A percentile compares a stretch with the other conserved stretches of the same genome.
These are phyloP conservation scores for Calonectria pseudoreteaudii DNA, from an alignment of 2,329 filamentous ascomycete species.

Conservation along the genomic window DNA sequence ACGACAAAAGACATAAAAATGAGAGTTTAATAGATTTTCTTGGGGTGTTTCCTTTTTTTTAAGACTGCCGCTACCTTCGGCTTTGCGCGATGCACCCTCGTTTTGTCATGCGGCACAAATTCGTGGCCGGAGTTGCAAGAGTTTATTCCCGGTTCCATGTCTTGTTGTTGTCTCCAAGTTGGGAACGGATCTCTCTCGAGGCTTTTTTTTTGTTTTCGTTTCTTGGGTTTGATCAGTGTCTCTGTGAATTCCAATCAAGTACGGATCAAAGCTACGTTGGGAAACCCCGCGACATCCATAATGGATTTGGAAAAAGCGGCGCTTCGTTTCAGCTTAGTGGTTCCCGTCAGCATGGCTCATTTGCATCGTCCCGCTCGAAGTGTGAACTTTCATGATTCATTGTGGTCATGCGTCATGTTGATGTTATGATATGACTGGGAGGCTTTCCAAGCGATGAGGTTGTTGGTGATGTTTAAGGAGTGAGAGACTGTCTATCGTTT, in stretches of 20 bases:
- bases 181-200: neutral
- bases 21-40: constrained; percentile 41
- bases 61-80: neutral
- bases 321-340: neutral
- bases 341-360: neutral
- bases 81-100: neutral
- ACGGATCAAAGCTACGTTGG: neutral
- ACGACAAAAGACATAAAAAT: constrained; percentile 39
- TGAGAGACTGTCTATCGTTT: neutral
- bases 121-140: constrained; percentile 1
- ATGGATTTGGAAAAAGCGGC: neutral
- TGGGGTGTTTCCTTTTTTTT: constrained; percentile 28
- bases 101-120: neutral
- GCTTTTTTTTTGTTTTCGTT: too few relatives aligned
- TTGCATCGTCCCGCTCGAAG: neutral
- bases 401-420: neutral
- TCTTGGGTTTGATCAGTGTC: neutral
- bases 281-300: neutral
- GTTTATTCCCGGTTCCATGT: neutral
- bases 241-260: neutral
- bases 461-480: too few relatives aligned
- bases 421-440: neutral
- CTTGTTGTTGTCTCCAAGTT: neutral
- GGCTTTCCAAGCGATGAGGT: neutral
- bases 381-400: neutral